Conservation (phyloP, 2,329 filamentous ascomycete species). For the Sclerotinia nivalis region DNA sequence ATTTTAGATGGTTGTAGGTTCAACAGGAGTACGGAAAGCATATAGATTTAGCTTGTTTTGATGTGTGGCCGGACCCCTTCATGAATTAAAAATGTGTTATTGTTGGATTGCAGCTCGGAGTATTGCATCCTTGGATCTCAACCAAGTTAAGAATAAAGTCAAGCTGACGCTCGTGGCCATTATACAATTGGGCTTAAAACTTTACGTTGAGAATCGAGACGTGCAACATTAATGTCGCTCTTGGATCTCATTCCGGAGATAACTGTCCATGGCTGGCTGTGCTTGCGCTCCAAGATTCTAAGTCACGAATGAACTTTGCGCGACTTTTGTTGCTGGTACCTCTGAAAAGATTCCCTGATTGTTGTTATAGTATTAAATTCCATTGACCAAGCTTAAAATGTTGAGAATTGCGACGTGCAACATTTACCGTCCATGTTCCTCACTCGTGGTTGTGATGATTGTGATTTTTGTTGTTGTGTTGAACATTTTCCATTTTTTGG, state of each 20-base stretch:
- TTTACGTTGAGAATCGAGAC: neutral
- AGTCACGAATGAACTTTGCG: slow-evolving; percentile 13
- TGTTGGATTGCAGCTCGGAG: neutral
- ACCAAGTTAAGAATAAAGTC: neutral
- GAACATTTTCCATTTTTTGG: neutral
- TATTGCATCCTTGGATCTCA: neutral
- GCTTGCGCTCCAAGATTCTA: slow-evolving; percentile 20
- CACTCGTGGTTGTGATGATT: neutral
- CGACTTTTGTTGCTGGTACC: no score
- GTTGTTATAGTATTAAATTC: neutral
- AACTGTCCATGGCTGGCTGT: neutral
- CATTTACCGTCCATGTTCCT: no score
- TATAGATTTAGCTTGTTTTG: neutral
- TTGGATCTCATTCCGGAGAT: slow-evolving; percentile 24
- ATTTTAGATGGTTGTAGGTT: neutral
- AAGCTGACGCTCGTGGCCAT: neutral
- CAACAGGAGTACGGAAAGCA: neutral
- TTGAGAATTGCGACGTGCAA: slow-evolving; percentile 7
- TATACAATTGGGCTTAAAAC: neutral
- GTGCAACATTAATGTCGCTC: slow-evolving; percentile 22
- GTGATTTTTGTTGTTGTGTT: neutral
- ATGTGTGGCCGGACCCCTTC: neutral
- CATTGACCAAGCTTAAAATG: neutral
- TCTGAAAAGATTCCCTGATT: no score
- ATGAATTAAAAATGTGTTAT: neutral